These are phyloP conservation scores for Limnanthes douglasii DNA, from an alignment of 345 rosid species.

Conservation along the genomic window DNA sequence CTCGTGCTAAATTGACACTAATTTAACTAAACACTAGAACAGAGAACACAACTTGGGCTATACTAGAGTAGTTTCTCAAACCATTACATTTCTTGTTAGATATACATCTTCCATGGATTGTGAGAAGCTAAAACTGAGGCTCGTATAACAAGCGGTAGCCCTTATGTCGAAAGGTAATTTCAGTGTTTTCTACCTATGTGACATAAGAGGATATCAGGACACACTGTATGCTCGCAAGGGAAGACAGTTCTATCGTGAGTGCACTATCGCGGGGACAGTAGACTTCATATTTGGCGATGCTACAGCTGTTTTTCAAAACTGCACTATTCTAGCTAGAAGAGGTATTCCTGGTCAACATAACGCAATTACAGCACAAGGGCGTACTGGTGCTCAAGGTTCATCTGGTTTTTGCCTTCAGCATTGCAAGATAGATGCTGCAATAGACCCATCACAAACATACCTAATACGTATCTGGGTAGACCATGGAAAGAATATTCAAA, in stretches of 20 bases:
- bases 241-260: conserved; percentile 16
- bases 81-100: too few relatives aligned
- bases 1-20: too few relatives aligned
- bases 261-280: not conserved
- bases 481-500: conserved; percentile 19
- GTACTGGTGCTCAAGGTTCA: conserved; percentile 1
- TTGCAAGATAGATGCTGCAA: conserved; percentile 10
- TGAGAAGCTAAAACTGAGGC: too few relatives aligned
- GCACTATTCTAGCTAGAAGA: conserved; percentile 8
- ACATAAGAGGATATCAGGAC: conserved; percentile 16
- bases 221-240: conserved; percentile 11
- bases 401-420: conserved; percentile 15
- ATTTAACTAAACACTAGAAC: too few relatives aligned
- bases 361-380: conserved; percentile 12
- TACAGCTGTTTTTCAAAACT: conserved; percentile 16
- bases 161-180: not conserved
- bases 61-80: too few relatives aligned
- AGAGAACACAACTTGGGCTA: too few relatives aligned
- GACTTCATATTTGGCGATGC: conserved; percentile 26
- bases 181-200: conserved; percentile 3
- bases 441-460: conserved; percentile 2
- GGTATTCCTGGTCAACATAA: conserved; percentile 6
- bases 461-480: conserved; percentile 17
- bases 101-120: too few relatives aligned
- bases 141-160: not conserved